phyloP scores from a whole-genome alignment of 257 asterid species.

The Nemophila menziesii region DNA sequence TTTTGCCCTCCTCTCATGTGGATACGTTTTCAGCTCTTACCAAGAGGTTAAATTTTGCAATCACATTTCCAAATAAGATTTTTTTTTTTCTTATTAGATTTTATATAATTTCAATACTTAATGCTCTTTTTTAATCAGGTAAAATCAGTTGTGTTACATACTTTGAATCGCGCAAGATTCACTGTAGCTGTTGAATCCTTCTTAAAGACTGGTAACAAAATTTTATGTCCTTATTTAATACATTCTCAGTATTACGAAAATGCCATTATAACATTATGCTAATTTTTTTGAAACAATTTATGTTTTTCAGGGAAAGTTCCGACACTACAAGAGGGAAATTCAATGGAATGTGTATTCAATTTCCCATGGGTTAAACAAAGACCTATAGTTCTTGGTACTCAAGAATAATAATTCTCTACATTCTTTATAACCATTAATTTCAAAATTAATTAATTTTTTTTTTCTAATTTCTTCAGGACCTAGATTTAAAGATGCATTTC shows the following conservation, averaged over 20 bases:
- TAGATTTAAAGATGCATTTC: constrained; percentile 92
- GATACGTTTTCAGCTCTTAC: constrained; percentile 90
- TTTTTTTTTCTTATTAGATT: background rate
- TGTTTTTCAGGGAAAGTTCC: constrained; percentile 83
- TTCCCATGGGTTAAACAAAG: constrained; percentile 79
- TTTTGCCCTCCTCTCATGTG: constrained; percentile 75
- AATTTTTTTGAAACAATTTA: background rate
- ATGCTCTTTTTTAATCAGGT: constrained; percentile 40
- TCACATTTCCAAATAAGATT: background rate
- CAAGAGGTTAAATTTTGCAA: constrained; percentile 57
- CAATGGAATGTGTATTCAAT: constrained; percentile 54
- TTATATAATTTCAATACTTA: background rate
- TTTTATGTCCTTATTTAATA: background rate
- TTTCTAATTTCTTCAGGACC: constrained; percentile 51
- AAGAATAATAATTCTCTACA: constrained; percentile 6
- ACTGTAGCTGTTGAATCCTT: constrained; percentile 93
- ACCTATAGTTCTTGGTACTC: constrained; percentile 83
- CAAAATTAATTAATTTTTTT: constrained; percentile 4
- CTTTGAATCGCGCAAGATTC: constrained; percentile 89
- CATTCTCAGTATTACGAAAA: background rate
- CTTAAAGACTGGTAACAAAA: constrained; percentile 60
- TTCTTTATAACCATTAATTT: constrained; percentile 5
- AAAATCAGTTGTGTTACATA: constrained; percentile 87
- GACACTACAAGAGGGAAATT: constrained; percentile 81
- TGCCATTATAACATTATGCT: background rate